Evolutionary conservation across 2,329 filamentous ascomycete genomes (phyloP), one percentile per base, ranked within the genome.

Genomic region (Sporothrix humicola): DNA sequence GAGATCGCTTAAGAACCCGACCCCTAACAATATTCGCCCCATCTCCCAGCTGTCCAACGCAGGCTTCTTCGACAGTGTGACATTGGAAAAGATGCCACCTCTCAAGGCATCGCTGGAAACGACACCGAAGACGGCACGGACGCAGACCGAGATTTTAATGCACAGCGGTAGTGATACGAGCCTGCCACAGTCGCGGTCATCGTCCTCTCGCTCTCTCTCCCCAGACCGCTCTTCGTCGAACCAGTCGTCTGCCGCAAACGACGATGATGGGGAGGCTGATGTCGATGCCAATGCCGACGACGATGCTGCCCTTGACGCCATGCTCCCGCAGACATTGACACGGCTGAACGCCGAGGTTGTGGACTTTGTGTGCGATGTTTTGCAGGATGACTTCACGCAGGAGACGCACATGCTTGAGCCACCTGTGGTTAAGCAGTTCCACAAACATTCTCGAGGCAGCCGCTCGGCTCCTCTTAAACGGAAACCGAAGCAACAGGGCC

Each of bases 351-450:
- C 87, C 2, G 86, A 89, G 52, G 80, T 89, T 0, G 83, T 91
- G 48, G 85, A 90, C 72, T 87, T 91, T 75, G 82, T 91, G 23
- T 91, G 89, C 76, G 86, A 90, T 77, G 82, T 89, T 2, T 83
- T 90, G 17, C 85, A 89, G 77, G 84, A 88, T 71, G 88, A 91
- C 76, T 79, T 81, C 7, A 89, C 86, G 6, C 81, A 78, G 7
- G 89, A 91, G 78, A 82, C 81, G 15, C 85, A 86, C 75, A 77
- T 85, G 54, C 79, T 87, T 2, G 82, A 85, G 54, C 86, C 84
- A 13, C 77, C 79, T 31, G 77, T 79, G 1, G 76, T 85, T 7
- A 76, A 74, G 17, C 79, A 75, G 52, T 79, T 79, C 44, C 78
- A 81, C 65, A 79, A 73, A 42, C 77, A 77, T 2, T 75, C 75